Conservation (phyloP, 148 eudicot genomes). For the Vaccinium macrocarpon region DNA sequence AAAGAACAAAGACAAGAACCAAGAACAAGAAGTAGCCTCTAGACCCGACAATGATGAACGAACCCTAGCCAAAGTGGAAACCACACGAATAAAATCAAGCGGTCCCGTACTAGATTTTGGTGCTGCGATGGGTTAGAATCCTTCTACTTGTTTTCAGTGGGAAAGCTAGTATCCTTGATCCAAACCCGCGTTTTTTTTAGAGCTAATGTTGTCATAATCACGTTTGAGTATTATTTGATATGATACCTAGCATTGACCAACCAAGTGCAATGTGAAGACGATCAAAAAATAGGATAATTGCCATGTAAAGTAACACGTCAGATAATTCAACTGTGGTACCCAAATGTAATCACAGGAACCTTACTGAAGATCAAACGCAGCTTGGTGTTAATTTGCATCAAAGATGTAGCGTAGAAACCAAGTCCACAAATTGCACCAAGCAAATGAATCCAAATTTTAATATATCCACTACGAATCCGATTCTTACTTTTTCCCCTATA, state of each 20-base stretch:
- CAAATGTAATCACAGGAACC: background rate
- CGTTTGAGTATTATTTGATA: no score
- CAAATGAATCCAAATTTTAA: background rate
- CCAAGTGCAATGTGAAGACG: no score
- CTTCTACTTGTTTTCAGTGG: no score
- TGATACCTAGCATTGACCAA: no score
- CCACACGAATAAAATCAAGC: background rate
- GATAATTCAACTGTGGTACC: background rate
- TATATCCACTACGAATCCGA: background rate
- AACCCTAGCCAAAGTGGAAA: background rate
- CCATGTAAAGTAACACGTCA: background rate
- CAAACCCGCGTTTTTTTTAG: no score
- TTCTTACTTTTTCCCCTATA: background rate
- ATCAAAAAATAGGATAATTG: no score
- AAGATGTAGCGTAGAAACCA: background rate
- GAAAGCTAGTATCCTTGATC: no score
- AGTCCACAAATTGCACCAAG: background rate
- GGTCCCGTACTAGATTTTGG: no score
- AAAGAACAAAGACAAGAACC: no score
- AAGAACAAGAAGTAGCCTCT: background rate
- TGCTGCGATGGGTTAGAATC: no score
- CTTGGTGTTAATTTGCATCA: background rate
- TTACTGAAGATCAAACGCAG: no score
- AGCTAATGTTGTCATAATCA: no score
- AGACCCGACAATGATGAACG: background rate